phyloP scores from a whole-genome alignment of 2,329 filamentous ascomycete genomes.

The Didymella exigua region DNA sequence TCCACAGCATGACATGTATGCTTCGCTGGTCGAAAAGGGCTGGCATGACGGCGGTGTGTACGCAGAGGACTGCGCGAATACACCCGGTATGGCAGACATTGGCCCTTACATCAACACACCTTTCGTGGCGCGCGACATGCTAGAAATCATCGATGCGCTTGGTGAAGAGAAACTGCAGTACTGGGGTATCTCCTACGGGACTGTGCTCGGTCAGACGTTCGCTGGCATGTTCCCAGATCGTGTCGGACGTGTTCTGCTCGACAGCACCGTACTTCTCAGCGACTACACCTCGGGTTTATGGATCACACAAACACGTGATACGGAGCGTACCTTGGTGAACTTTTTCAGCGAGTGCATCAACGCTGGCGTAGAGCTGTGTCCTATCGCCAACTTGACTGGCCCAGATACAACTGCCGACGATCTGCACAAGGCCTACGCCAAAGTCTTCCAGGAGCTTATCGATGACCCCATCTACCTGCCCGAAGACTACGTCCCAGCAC shows the following conservation, averaged over 20 bases:
- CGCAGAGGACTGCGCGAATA: constrained; percentile 17
- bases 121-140: constrained; percentile 25
- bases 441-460: constrained; percentile 18
- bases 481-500: constrained; percentile 3
- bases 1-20: constrained; percentile 11
- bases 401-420: constrained; percentile 18
- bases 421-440: constrained; percentile 11
- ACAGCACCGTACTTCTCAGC: constrained; percentile 26
- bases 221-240: constrained; percentile 49
- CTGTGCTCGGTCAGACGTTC: constrained; percentile 53
- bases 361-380: constrained; percentile 13
- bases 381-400: constrained; percentile 18
- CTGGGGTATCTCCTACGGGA: constrained; percentile 54
- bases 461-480: constrained; percentile 20
- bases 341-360: constrained; percentile 21
- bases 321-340: constrained; percentile 20
- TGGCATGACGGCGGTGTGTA: constrained; percentile 18
- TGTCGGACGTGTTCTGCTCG: constrained; percentile 47
- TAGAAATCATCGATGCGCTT: constrained; percentile 26
- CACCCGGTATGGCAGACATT: constrained; percentile 19
- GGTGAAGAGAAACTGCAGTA: constrained; percentile 30
- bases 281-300: constrained; percentile 21
- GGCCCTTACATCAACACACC: constrained; percentile 21
- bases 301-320: constrained; percentile 16
- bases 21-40: constrained; percentile 10